Percentiles rank a stretch among this genome's conserved stretches.
These are phyloP conservation scores for Avena sativa DNA, from an alignment of 176 grass and related monocot species.

Conservation along the genomic window DNA sequence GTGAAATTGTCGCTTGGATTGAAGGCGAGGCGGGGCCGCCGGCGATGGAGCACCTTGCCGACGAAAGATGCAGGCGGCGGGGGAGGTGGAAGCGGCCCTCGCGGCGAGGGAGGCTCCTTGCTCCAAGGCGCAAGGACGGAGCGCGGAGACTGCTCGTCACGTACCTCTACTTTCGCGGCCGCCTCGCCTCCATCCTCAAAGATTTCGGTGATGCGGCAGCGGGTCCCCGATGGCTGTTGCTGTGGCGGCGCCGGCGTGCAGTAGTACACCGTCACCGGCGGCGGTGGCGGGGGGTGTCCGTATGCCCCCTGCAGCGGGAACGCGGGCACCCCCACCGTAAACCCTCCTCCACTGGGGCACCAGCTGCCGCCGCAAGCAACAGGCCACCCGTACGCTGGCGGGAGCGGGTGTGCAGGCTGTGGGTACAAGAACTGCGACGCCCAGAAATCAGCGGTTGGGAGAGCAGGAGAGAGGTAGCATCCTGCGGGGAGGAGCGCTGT, in stretches of 20 bases:
- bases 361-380: too few relatives aligned
- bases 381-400: not conserved
- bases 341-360: not conserved
- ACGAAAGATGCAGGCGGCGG: not conserved
- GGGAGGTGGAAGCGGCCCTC: not conserved
- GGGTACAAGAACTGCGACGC: not conserved
- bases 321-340: not conserved
- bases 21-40: not conserved
- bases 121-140: conserved; percentile 32
- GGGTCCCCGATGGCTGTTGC: not conserved
- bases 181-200: not conserved
- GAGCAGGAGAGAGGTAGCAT: not conserved
- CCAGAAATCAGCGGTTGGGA: not conserved
- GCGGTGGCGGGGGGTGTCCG: not conserved
- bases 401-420: not conserved
- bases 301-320: not conserved
- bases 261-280: not conserved
- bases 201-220: not conserved
- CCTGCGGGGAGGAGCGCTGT: not conserved
- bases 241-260: not conserved
- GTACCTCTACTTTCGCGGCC: not conserved
- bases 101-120: not conserved
- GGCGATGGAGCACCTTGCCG: too few relatives aligned
- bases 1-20: conserved; percentile 3
- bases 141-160: conserved; percentile 2